Conservation (phyloP, 352 stramenopile genomes). For the Peronospora belbahrii region DNA sequence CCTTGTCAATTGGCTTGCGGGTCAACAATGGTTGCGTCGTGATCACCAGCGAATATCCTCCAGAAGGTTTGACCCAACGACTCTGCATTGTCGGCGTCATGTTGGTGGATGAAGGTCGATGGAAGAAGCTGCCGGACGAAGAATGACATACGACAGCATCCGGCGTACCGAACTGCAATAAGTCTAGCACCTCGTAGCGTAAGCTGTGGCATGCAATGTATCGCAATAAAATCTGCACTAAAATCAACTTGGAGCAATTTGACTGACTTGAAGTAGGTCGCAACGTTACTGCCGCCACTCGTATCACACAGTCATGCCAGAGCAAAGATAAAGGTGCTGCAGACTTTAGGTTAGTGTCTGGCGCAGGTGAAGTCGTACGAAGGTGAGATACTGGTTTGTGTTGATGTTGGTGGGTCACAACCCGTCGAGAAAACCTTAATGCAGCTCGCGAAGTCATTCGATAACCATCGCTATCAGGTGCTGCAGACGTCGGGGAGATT, state of each 20-base stretch:
- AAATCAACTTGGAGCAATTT: conserved; percentile 60
- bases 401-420: conserved; percentile 8
- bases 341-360: conserved; percentile 5
- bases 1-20: conserved; percentile 42
- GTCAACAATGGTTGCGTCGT: conserved; percentile 61
- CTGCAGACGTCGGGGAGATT: background rate
- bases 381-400: conserved; percentile 3
- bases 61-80: conserved; percentile 15
- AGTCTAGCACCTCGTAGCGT: conserved; percentile 74
- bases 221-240: conserved; percentile 69
- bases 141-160: conserved; percentile 79
- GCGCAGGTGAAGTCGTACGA: background rate
- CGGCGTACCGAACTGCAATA: conserved; percentile 80
- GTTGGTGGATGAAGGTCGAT: conserved; percentile 32
- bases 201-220: conserved; percentile 81
- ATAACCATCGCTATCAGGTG: conserved; percentile 1
- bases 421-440: conserved; percentile 13
- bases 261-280: conserved; percentile 54
- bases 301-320: conserved; percentile 40
- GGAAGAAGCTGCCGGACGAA: conserved; percentile 69
- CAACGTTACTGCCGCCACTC: conserved; percentile 46
- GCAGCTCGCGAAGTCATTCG: conserved; percentile 3
- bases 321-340: conserved; percentile 14
- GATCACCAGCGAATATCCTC: conserved; percentile 70
- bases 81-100: conserved; percentile 20